Conservation (phyloP, 768 basidiomycete genomes). For the Suillus spraguei region DNA sequence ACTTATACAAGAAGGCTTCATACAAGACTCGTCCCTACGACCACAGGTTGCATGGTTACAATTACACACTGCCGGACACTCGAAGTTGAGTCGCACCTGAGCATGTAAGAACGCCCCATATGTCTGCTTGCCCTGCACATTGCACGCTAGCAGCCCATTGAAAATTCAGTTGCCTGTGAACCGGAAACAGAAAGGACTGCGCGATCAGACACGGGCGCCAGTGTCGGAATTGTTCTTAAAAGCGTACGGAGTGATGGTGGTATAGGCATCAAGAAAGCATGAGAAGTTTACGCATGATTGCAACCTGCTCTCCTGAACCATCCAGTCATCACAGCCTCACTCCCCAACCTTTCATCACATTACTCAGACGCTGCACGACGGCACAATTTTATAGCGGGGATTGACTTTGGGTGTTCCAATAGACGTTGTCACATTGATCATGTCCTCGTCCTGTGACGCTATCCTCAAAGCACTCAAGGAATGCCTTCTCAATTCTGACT, state of each 20-base stretch:
- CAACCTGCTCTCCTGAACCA: neutral
- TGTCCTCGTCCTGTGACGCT: slow-evolving; percentile 83
- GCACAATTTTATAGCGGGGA: neutral
- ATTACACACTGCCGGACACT: slow-evolving; percentile 8
- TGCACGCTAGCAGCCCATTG: slow-evolving; percentile 69
- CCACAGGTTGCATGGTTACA: slow-evolving; percentile 11
- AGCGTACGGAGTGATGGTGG: slow-evolving; percentile 46
- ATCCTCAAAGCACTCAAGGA: slow-evolving; percentile 79
- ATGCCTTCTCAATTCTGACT: slow-evolving; percentile 84
- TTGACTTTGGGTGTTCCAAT: neutral
- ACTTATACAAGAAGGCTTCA: slow-evolving; percentile 84
- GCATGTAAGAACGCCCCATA: slow-evolving; percentile 80
- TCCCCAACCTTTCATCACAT: neutral
- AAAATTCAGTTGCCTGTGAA: slow-evolving; percentile 81
- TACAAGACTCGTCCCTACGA: slow-evolving; percentile 84
- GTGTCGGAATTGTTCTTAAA: slow-evolving; percentile 47
- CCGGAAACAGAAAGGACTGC: slow-evolving; percentile 78
- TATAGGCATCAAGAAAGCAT: slow-evolving; percentile 29
- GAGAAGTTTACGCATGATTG: slow-evolving; percentile 8
- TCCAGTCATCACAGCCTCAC: neutral
- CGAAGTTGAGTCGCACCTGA: slow-evolving; percentile 52
- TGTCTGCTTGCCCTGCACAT: slow-evolving; percentile 51
- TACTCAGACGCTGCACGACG: neutral
- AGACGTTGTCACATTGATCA: slow-evolving; percentile 26
- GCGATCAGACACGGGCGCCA: slow-evolving; percentile 67